These are phyloP conservation scores for Yamadazyma conglobata DNA, from an alignment of 1,139 yeast species.

Conservation along the genomic window DNA sequence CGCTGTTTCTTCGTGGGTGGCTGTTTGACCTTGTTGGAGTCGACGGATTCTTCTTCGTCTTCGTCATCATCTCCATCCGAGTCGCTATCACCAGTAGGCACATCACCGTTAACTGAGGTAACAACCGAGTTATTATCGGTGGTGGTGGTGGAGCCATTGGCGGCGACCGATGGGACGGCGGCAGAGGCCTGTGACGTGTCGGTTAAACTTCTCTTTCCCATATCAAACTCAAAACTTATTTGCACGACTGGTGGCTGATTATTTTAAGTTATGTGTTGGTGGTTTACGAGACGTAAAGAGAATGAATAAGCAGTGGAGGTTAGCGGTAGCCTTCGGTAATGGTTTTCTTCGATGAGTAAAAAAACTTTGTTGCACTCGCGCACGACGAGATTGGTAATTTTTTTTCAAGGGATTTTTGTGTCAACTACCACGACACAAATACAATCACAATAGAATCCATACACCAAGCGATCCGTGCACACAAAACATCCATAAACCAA, in stretches of 20 bases:
- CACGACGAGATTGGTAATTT: no score
- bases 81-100: no score
- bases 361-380: constrained; percentile 6
- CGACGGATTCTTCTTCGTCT: constrained; percentile 11
- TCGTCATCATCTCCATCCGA: constrained; percentile 4
- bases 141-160: background rate
- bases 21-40: constrained; percentile 2
- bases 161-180: background rate
- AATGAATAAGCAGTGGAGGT: no score
- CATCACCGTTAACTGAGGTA: no score
- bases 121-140: background rate
- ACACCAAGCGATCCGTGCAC: no score
- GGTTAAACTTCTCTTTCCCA: constrained; percentile 11
- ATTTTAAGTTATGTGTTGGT: background rate
- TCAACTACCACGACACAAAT: no score
- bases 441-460: no score
- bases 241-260: no score
- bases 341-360: constrained; percentile 12
- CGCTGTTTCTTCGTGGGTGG: constrained; percentile 32
- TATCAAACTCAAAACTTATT: no score
- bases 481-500: no score
- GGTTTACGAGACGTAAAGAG: no score
- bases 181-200: constrained; percentile 1
- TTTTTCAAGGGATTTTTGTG: no score
- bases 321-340: background rate